Percentiles rank a stretch among this genome's conserved stretches.
phyloP scores from a whole-genome alignment of 1,284 basidiomycete genomes.

The Apiotrichum gracile region DNA sequence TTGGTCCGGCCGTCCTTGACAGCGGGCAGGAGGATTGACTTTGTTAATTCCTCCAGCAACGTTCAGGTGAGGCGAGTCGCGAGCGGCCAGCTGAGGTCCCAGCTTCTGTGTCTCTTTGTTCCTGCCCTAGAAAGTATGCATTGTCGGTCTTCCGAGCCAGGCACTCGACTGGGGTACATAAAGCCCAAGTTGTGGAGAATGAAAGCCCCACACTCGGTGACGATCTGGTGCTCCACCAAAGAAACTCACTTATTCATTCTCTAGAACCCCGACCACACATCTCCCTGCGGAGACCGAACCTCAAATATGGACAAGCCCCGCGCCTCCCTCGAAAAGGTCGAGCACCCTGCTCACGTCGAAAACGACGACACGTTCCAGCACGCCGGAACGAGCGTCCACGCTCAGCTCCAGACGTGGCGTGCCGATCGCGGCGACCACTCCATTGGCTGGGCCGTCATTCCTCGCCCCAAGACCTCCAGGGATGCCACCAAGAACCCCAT shows the following conservation, averaged over 20 bases:
- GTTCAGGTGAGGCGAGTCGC: no score
- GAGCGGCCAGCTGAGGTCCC: no score
- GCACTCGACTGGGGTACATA: background rate
- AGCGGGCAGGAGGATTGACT: no score
- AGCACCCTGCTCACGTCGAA: background rate
- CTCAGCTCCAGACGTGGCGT: slow-evolving; percentile 38
- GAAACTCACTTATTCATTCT: background rate
- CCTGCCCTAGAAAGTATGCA: no score
- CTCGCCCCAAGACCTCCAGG: slow-evolving; percentile 15
- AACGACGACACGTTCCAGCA: background rate
- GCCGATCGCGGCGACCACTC: slow-evolving; percentile 27
- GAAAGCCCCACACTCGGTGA: background rate
- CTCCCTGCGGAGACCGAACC: background rate
- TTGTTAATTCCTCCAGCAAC: no score
- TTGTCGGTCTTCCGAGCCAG: no score
- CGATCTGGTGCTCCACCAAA: background rate
- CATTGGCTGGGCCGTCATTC: slow-evolving; percentile 20
- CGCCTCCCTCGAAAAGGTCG: background rate
- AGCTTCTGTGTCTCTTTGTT: no score
- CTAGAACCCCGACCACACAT: background rate
- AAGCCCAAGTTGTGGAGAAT: background rate
- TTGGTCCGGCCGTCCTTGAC: no score
- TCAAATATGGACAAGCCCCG: background rate
- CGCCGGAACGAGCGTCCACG: slow-evolving; percentile 4
- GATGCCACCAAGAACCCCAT: slow-evolving; percentile 37